phyloP scores from a whole-genome alignment of 805 yeast species.

The Zygosaccharomyces kombuchaensis region DNA sequence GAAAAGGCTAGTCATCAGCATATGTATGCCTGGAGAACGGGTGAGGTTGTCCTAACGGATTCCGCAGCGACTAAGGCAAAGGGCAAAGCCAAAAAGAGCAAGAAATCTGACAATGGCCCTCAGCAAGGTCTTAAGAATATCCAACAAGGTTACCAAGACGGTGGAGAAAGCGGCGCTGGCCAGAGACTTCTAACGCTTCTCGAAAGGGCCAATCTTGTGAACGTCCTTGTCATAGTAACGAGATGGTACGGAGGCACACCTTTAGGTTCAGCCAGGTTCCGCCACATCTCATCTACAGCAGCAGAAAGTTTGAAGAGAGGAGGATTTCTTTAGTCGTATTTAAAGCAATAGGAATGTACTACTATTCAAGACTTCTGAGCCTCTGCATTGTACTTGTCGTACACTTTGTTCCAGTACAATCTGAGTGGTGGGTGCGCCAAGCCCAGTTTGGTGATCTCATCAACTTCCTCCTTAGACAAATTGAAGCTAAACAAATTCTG shows the following conservation, averaged over 20 bases:
- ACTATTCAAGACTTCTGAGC: slow-evolving; percentile 18
- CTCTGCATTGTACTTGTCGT: slow-evolving; percentile 22
- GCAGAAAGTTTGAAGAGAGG: slow-evolving; percentile 46
- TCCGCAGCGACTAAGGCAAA: not conserved
- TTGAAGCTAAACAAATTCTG: slow-evolving; percentile 53
- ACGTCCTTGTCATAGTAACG: slow-evolving; percentile 62
- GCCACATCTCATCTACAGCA: slow-evolving; percentile 58
- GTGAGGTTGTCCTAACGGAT: slow-evolving; percentile 14
- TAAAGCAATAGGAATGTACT: not conserved
- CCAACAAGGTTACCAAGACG: slow-evolving; percentile 61
- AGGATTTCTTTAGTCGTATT: slow-evolving; percentile 32
- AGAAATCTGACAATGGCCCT: slow-evolving; percentile 6
- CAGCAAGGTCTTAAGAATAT: slow-evolving; percentile 8
- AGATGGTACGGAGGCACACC: slow-evolving; percentile 83
- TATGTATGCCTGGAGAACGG: slow-evolving; percentile 71
- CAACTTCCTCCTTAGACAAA: slow-evolving; percentile 48
- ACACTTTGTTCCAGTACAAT: slow-evolving; percentile 33
- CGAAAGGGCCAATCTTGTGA: slow-evolving; percentile 44
- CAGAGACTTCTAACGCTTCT: slow-evolving; percentile 50
- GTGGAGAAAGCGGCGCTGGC: slow-evolving; percentile 78
- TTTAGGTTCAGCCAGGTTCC: slow-evolving; percentile 65
- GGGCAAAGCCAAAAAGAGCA: slow-evolving; percentile 4
- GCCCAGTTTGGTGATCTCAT: slow-evolving; percentile 42
- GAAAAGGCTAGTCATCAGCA: slow-evolving; percentile 64
- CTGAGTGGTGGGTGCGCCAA: slow-evolving; percentile 31